phyloP scores from a whole-genome alignment of 2,329 filamentous ascomycete genomes.

The Cyanodermella asteris region DNA sequence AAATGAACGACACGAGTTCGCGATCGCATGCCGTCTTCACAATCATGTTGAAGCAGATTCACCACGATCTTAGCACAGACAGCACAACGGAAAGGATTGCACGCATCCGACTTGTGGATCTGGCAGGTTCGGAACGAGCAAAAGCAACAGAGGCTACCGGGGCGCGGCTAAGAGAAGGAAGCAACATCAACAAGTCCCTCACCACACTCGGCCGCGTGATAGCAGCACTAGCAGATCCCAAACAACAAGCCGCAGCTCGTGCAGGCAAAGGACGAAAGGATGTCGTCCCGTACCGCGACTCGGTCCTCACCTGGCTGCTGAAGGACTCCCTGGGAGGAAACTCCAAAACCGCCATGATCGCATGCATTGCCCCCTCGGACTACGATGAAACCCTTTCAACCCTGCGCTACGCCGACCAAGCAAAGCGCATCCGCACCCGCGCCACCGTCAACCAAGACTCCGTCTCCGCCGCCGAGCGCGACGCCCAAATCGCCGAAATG shows the following conservation, averaged over 20 bases:
- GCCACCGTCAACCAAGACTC: constrained; percentile 92
- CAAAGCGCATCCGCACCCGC: constrained; percentile 86
- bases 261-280: constrained; percentile 37
- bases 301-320: constrained; percentile 82
- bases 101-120: constrained; percentile 80
- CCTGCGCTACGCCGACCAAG: constrained; percentile 88
- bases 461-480: constrained; percentile 75
- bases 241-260: constrained; percentile 28
- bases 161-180: constrained; percentile 72
- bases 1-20: constrained; percentile 98
- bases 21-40: constrained; percentile 96
- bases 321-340: constrained; percentile 96
- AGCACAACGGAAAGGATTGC: constrained; percentile 90
- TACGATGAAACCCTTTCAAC: constrained; percentile 96
- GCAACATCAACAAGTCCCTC: constrained; percentile 97
- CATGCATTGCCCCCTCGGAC: constrained; percentile 85
- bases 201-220: constrained; percentile 92
- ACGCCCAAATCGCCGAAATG: constrained; percentile 88
- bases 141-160: constrained; percentile 92
- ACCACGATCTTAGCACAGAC: constrained; percentile 91
- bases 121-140: constrained; percentile 84
- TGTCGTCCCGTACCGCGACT: constrained; percentile 87
- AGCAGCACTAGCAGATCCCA: constrained; percentile 61
- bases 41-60: constrained; percentile 93
- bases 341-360: constrained; percentile 99